Conservation (phyloP, 1,284 basidiomycete species). For the Puccinia novopanici region DNA sequence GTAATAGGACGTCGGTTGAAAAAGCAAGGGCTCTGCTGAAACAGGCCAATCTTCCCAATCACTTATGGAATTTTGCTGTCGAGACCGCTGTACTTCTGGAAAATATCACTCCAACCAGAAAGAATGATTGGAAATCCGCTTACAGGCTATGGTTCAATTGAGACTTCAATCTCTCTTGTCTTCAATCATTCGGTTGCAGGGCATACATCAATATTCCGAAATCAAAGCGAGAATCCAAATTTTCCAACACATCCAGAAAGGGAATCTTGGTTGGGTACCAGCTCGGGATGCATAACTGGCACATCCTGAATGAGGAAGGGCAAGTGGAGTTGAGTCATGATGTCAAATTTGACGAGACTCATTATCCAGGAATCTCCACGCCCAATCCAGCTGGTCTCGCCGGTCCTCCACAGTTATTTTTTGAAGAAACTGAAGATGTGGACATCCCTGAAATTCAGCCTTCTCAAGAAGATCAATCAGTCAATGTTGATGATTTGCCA, state of each 20-base stretch:
- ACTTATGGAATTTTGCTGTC: slow-evolving; percentile 3
- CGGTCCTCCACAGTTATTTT: too few relatives aligned
- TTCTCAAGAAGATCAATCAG: too few relatives aligned
- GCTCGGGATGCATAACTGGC: slow-evolving; percentile 25
- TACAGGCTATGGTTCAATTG: not conserved
- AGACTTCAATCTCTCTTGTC: not conserved
- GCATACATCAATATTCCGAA: slow-evolving; percentile 14
- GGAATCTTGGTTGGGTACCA: slow-evolving; percentile 24
- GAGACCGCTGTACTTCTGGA: not conserved
- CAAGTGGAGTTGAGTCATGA: not conserved
- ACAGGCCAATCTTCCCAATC: not conserved
- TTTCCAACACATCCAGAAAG: not conserved
- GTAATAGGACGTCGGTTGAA: too few relatives aligned
- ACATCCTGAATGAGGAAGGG: slow-evolving; percentile 1
- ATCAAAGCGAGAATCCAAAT: not conserved
- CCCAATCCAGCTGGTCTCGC: too few relatives aligned
- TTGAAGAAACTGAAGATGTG: too few relatives aligned
- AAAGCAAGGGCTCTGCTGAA: too few relatives aligned
- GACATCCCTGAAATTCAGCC: too few relatives aligned
- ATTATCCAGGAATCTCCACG: too few relatives aligned
- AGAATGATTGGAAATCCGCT: not conserved
- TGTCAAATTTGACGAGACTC: too few relatives aligned
- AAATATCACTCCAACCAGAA: not conserved
- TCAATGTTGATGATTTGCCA: too few relatives aligned
- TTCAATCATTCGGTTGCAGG: not conserved